Percentiles rank a stretch among this genome's conserved stretches.
Evolutionary conservation across 2,329 filamentous ascomycete species (phyloP).

Genomic region (Cordyceps sp.): DNA sequence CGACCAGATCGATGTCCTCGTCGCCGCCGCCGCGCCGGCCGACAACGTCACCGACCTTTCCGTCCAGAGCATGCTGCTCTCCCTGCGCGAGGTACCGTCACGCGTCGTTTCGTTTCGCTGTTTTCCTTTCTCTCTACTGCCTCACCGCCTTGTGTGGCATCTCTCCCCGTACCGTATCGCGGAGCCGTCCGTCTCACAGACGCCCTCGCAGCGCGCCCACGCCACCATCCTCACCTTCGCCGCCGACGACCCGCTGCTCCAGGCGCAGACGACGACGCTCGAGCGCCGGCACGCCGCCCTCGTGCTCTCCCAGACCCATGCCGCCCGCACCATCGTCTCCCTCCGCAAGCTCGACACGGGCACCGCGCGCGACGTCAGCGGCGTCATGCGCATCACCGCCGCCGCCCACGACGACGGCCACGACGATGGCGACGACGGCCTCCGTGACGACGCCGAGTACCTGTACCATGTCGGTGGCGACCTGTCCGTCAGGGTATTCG

Average conservation of each 20-base stretch:
- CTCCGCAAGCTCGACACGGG: constrained; percentile 71
- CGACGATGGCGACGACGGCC: constrained; percentile 15
- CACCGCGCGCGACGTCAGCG: constrained; percentile 78
- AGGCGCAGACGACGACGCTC: constrained; percentile 41
- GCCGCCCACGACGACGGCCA: constrained; percentile 24
- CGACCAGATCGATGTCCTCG: constrained; percentile 48
- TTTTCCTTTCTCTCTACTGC: too few relatives aligned
- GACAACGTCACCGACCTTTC: constrained; percentile 23
- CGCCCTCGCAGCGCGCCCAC: constrained; percentile 34
- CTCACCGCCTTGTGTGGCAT: too few relatives aligned
- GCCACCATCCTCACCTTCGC: constrained; percentile 49
- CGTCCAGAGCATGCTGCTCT: constrained; percentile 39
- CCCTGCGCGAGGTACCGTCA: constrained; percentile 47
- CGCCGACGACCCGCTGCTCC: constrained; percentile 59
- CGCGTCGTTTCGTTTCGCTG: not conserved
- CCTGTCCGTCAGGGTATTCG: constrained; percentile 69
- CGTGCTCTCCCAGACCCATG: constrained; percentile 55
- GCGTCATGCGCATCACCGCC: constrained; percentile 59
- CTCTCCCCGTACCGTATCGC: too few relatives aligned
- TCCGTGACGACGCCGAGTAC: constrained; percentile 43
- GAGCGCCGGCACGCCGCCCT: constrained; percentile 60
- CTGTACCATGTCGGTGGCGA: constrained; percentile 70
- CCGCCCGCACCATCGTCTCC: constrained; percentile 54
- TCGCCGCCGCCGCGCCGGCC: constrained; percentile 35
- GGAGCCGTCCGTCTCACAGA: not conserved